A percentile compares a stretch with the other conserved stretches of the same genome.
Evolutionary conservation across 2,329 filamentous ascomycete genomes (phyloP).

Genomic region (Hirsutella thompsonii): DNA sequence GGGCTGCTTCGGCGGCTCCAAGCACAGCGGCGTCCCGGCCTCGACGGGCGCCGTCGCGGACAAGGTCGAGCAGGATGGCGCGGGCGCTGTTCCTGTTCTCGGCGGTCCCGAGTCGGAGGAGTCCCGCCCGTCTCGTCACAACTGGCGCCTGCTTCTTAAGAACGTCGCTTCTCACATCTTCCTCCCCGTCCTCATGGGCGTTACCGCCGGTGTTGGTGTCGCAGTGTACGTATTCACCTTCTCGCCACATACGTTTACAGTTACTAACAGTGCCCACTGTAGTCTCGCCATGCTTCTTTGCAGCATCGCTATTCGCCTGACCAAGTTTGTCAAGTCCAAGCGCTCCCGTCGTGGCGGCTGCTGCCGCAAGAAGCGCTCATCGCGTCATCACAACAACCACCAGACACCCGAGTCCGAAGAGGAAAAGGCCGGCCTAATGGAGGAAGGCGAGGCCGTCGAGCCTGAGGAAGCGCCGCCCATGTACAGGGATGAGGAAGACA

Average conservation of each 20-base stretch:
- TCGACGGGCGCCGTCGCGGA: too few species aligned
- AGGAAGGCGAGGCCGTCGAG: constrained; percentile 15
- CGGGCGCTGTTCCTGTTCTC: constrained; percentile 4
- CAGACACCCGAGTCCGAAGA: constrained; percentile 17
- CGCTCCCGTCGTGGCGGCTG: constrained; percentile 4
- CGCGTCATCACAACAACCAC: background rate
- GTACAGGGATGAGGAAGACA: constrained; percentile 13
- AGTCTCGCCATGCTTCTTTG: constrained; percentile 54
- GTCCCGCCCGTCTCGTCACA: constrained; percentile 3
- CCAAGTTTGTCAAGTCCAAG: constrained; percentile 31
- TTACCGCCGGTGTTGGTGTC: constrained; percentile 54
- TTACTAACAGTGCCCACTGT: constrained; percentile 7
- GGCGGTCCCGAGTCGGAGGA: constrained; percentile 12
- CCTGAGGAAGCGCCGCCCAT: constrained; percentile 14
- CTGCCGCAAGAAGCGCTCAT: constrained; percentile 4
- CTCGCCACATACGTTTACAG: background rate
- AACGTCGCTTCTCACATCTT: constrained; percentile 50
- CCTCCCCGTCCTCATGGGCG: constrained; percentile 54
- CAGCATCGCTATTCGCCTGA: constrained; percentile 45
- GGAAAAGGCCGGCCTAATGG: constrained; percentile 39
- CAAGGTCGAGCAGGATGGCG: constrained; percentile 2
- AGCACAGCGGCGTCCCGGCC: background rate
- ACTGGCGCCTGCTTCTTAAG: constrained; percentile 34
- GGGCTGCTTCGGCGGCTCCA: constrained; percentile 1
- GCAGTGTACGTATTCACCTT: constrained; percentile 40